Conservation (phyloP, 2,329 filamentous ascomycete species). For the Chrysoporthe cubensis region DNA sequence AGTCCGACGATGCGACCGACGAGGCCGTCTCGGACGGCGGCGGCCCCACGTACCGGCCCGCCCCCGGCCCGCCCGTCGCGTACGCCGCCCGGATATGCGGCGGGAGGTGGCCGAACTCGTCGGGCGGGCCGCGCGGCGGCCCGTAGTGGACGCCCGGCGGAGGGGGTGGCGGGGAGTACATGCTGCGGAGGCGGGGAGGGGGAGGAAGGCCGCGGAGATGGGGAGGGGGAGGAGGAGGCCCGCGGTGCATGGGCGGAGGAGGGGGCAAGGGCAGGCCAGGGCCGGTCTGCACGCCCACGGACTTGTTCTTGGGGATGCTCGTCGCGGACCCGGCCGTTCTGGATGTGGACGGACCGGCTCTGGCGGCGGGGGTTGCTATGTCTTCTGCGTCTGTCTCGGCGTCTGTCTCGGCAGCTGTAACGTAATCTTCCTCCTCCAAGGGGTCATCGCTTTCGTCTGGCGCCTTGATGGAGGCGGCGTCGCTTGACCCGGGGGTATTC, state of each 20-base stretch:
- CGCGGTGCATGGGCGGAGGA: background rate
- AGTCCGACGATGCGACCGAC: slow-evolving; percentile 8
- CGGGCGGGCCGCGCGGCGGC: slow-evolving; percentile 13
- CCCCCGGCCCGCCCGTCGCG: background rate
- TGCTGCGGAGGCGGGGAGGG: slow-evolving; percentile 1
- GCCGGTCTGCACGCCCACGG: slow-evolving; percentile 27
- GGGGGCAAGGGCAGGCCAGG: slow-evolving; percentile 3
- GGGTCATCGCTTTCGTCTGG: slow-evolving; percentile 6
- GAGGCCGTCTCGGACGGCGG: background rate
- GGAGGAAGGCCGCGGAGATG: background rate
- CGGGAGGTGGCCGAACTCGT: slow-evolving; percentile 6
- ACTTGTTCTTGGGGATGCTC: background rate
- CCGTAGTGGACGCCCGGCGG: slow-evolving; percentile 18
- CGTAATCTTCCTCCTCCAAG: slow-evolving; percentile 13
- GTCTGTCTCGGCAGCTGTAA: slow-evolving; percentile 12
- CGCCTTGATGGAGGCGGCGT: background rate
- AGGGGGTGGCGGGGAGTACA: slow-evolving; percentile 16
- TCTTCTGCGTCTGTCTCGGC: background rate
- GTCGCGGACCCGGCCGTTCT: background rate
- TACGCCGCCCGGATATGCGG: slow-evolving; percentile 13
- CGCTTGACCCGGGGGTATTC: slow-evolving; percentile 30
- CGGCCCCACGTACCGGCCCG: background rate
- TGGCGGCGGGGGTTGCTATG: slow-evolving; percentile 12
- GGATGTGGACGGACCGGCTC: background rate
- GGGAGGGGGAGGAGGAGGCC: background rate